Base-by-base conservation (phyloP, 2,329 filamentous ascomycete species). In the Diaporthe sp. region DNA sequence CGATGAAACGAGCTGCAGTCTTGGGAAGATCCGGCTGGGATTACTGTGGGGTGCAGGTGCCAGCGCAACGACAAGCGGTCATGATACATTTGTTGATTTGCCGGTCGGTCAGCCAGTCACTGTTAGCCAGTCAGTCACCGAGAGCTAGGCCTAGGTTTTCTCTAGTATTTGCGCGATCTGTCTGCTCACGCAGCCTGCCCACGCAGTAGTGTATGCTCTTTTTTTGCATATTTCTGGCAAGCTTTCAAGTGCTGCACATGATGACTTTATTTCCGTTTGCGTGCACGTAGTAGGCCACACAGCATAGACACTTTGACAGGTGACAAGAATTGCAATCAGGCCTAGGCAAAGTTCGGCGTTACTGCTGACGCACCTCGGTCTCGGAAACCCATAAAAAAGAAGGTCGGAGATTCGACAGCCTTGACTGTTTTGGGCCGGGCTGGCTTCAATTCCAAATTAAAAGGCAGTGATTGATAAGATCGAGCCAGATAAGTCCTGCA, bases 391-490 rank as follows among this genome's bases (percentile, higher is more conserved):
- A 55, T 55, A 70, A 42, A 70, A 70, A 70, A 39, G 17, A 70
- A 55, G 49, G 34, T 70, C 71, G 71, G 71, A 65, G 71, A 65
- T 55, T 55, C 65, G 65, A 70, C 49, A 39, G 65, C 7, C 49
- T 55, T 55, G n/a, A 28, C 65, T 70, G 49, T 19, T 70, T 70
- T 51, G 65, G 49, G 65, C 34, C 1, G 49, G 31, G 65, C 65
- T n/a, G 62, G 65, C 65, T 55, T 42, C 34, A 73, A 65, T 73
- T 73, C 49, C 58, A 73, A 73, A 73, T 73, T 44, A 31, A 22
- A 73, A 19, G 58, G 71, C 34, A 34, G 68, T 46, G 68, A 73
- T 73, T 73, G 71, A 73, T 73, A 73, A 73, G 71, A 73, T 73
- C 71, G 19, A 51, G 28, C 39, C 17, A 17, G 58, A 42, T 65